These are phyloP conservation scores for Phoma sp. DNA, from an alignment of 2,329 filamentous ascomycete species.

Conservation along the genomic window DNA sequence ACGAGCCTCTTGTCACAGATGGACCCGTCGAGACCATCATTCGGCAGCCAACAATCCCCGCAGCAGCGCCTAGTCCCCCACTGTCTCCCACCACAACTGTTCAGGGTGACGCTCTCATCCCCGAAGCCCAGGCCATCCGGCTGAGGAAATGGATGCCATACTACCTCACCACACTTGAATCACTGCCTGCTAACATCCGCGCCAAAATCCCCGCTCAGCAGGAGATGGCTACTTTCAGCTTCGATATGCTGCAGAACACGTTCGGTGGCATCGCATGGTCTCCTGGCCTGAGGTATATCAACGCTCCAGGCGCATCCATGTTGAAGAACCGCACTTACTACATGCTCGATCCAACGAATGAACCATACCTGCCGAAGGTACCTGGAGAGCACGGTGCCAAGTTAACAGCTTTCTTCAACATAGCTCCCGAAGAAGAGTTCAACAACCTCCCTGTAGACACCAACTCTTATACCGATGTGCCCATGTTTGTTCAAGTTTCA, in stretches of 20 bases:
- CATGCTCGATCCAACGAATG: slow-evolving; percentile 46
- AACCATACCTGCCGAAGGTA: slow-evolving; percentile 52
- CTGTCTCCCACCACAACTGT: slow-evolving; percentile 14
- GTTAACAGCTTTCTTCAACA: slow-evolving; percentile 56
- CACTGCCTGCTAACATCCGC: slow-evolving; percentile 16
- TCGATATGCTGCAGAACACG: slow-evolving; percentile 46
- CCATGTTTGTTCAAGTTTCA: slow-evolving; percentile 50
- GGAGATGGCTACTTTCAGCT: slow-evolving; percentile 47
- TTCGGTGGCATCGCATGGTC: slow-evolving; percentile 51
- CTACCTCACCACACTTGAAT: slow-evolving; percentile 44
- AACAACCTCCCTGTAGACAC: slow-evolving; percentile 29
- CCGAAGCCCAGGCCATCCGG: slow-evolving; percentile 20
- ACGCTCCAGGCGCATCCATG: slow-evolving; percentile 28
- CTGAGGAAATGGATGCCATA: slow-evolving; percentile 46
- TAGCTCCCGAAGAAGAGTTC: slow-evolving; percentile 39
- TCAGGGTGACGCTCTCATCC: slow-evolving; percentile 1
- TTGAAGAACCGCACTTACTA: slow-evolving; percentile 52
- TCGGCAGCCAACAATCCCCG: slow-evolving; percentile 6
- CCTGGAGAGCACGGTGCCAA: slow-evolving; percentile 57
- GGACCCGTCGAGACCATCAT: slow-evolving; percentile 27
- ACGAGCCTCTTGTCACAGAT: slow-evolving; percentile 27
- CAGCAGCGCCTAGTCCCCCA: slow-evolving; percentile 21
- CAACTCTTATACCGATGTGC: slow-evolving; percentile 47
- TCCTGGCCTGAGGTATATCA: slow-evolving; percentile 51
- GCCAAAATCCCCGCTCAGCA: slow-evolving; percentile 29